phyloP scores from a whole-genome alignment of 2,329 filamentous ascomycete genomes.

The Colletotrichum sp. region DNA sequence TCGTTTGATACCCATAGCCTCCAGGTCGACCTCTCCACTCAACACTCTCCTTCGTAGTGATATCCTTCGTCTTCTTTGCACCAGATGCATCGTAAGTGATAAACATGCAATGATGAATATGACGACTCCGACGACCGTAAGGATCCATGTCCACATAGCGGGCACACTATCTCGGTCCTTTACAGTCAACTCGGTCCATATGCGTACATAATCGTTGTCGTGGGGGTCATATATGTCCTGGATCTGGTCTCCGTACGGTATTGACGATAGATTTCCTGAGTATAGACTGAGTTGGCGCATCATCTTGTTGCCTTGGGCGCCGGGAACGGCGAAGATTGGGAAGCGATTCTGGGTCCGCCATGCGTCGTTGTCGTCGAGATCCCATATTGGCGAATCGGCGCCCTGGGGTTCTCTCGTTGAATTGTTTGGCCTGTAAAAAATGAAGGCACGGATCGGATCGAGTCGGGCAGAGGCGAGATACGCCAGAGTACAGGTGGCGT shows the following conservation, averaged over 20 bases:
- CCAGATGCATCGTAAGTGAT: slow-evolving; percentile 75
- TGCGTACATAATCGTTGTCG: slow-evolving; percentile 62
- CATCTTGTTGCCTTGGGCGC: slow-evolving; percentile 68
- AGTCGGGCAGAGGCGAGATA: slow-evolving; percentile 69
- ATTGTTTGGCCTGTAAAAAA: slow-evolving; percentile 67
- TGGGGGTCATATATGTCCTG: slow-evolving; percentile 59
- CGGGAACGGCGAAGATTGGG: slow-evolving; percentile 83
- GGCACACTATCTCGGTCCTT: slow-evolving; percentile 60
- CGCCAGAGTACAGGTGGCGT: slow-evolving; percentile 70
- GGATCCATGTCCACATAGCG: slow-evolving; percentile 80
- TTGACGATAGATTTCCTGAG: slow-evolving; percentile 73
- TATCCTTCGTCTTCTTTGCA: slow-evolving; percentile 74
- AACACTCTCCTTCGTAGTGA: slow-evolving; percentile 73
- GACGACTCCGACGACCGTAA: slow-evolving; percentile 75
- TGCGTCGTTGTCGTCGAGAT: slow-evolving; percentile 68
- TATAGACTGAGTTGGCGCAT: slow-evolving; percentile 77
- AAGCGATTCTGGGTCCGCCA: slow-evolving; percentile 77
- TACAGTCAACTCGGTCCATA: slow-evolving; percentile 61
- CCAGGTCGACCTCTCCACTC: slow-evolving; percentile 82
- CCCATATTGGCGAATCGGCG: slow-evolving; percentile 70
- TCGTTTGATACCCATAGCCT: slow-evolving; percentile 83
- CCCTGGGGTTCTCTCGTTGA: slow-evolving; percentile 68
- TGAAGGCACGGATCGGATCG: slow-evolving; percentile 66
- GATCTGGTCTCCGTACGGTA: slow-evolving; percentile 64
- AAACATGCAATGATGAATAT: slow-evolving; percentile 70